phyloP scores from a whole-genome alignment of 345 rosid species.

The Citrus trifoliata region DNA sequence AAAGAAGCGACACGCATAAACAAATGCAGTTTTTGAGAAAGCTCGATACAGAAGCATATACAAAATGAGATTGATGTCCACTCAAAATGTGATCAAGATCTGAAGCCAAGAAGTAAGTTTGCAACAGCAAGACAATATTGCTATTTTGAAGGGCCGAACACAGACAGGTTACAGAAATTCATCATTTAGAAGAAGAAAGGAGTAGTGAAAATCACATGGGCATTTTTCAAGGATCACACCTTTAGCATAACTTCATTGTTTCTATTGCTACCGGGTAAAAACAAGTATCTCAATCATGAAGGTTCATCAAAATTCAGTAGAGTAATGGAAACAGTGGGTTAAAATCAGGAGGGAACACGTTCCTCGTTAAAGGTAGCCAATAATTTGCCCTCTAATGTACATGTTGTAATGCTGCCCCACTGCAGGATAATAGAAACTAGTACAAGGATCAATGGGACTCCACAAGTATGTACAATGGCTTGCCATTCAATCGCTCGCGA shows the following conservation, averaged over 20 bases:
- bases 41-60: too few species aligned
- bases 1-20: too few species aligned
- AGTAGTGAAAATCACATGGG: constrained; percentile 7
- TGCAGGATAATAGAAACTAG: neutral
- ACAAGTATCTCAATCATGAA: constrained; percentile 13
- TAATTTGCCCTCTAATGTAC: constrained; percentile 27
- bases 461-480: constrained; percentile 58
- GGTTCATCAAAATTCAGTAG: constrained; percentile 15
- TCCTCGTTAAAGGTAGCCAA: constrained; percentile 7
- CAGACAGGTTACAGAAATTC: neutral
- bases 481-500: constrained; percentile 53
- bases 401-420: constrained; percentile 9
- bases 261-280: constrained; percentile 7
- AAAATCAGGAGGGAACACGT: neutral
- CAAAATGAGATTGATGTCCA: too few species aligned
- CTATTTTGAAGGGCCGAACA: neutral
- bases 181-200: neutral
- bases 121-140: neutral
- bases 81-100: too few species aligned
- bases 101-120: neutral
- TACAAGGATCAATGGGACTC: constrained; percentile 43
- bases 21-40: too few species aligned
- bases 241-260: constrained; percentile 18
- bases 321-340: neutral
- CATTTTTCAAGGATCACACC: constrained; percentile 13